phyloP scores from a whole-genome alignment of 257 asterid genomes.

The Paulownia fortunei region DNA sequence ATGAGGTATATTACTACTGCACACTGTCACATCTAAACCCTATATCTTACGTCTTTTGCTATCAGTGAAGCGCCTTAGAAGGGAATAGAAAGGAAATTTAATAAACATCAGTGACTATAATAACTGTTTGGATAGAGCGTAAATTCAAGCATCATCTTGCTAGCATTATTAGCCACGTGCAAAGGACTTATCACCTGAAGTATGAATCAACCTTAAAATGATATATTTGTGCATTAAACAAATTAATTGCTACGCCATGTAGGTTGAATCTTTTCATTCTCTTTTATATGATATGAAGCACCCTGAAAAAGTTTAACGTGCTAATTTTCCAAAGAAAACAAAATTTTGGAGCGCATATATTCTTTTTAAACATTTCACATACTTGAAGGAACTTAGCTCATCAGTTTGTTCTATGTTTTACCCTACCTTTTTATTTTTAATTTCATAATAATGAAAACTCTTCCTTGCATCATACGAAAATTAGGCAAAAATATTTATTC shows the following conservation, averaged over 20 bases:
- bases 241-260: neutral
- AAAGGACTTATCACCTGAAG: slow-evolving; percentile 14
- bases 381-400: neutral
- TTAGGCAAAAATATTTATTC: neutral
- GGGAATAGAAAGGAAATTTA: neutral
- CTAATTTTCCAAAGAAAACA: neutral
- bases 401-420: neutral
- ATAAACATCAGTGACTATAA: neutral
- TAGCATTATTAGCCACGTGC: neutral
- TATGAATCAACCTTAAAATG: neutral
- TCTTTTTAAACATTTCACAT: slow-evolving; percentile 6
- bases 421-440: neutral
- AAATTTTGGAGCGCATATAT: neutral
- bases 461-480: neutral
- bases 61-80: slow-evolving; percentile 1
- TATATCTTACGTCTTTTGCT: slow-evolving; percentile 1
- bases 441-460: neutral
- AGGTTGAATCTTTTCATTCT: slow-evolving; percentile 3
- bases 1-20: slow-evolving; percentile 60
- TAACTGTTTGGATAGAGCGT: neutral
- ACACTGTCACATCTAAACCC: slow-evolving; percentile 19
- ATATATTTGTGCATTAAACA: neutral
- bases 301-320: neutral
- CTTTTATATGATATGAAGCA: slow-evolving; percentile 7
- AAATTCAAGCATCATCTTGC: neutral